Evolutionary conservation across 1,284 basidiomycete genomes (phyloP).

Genomic region (Clitocybe nebularis): DNA sequence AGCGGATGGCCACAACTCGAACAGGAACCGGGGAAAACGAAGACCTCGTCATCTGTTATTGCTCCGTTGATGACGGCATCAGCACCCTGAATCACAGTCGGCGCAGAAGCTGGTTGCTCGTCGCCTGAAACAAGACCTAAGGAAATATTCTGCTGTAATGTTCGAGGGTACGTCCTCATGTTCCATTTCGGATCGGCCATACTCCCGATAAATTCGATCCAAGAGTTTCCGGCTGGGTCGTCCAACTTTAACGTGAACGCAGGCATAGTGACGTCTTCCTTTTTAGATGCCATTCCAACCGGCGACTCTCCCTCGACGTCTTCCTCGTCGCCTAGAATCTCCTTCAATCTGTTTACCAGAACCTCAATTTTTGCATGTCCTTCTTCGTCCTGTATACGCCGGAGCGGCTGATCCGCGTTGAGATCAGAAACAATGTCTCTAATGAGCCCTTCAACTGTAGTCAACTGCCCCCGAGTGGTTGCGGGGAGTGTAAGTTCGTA

Average conservation of each 20-base stretch:
- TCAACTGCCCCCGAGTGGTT: conserved; percentile 85
- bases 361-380: conserved; percentile 77
- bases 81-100: conserved; percentile 27
- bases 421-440: conserved; percentile 86
- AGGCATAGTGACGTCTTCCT: conserved; percentile 51
- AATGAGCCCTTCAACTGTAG: conserved; percentile 93
- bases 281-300: conserved; percentile 31
- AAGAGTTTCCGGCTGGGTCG: conserved; percentile 95
- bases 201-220: conserved; percentile 80
- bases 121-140: conserved; percentile 70
- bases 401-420: conserved; percentile 79
- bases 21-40: conserved; percentile 85
- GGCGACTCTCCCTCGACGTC: conserved; percentile 47
- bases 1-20: conserved; percentile 84
- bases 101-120: conserved; percentile 22
- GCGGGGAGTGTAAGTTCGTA: conserved; percentile 90
- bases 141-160: conserved; percentile 78
- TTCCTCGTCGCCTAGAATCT: conserved; percentile 67
- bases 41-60: conserved; percentile 76
- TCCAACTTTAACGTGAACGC: conserved; percentile 86
- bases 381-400: conserved; percentile 79
- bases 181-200: conserved; percentile 93
- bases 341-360: conserved; percentile 67
- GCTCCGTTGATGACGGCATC: conserved; percentile 16
- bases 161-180: conserved; percentile 82